These are phyloP conservation scores for Cantharellus anzutake DNA, from an alignment of 768 basidiomycete genomes.

Conservation along the genomic window DNA sequence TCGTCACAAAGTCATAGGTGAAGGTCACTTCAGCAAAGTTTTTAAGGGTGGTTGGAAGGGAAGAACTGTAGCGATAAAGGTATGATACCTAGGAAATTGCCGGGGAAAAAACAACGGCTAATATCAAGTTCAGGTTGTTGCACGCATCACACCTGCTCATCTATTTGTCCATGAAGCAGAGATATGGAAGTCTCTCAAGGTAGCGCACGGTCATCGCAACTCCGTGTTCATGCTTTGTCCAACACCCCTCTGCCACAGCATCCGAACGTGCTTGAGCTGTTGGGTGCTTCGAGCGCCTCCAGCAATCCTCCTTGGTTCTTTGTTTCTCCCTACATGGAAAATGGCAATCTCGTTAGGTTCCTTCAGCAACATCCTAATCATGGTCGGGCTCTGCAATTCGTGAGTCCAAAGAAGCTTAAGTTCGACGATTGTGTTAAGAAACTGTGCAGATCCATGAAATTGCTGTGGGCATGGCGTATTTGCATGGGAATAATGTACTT, in stretches of 20 bases:
- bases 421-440: background rate
- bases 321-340: constrained; percentile 51
- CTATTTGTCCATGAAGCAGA: constrained; percentile 52
- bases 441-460: constrained; percentile 4
- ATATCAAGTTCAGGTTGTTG: constrained; percentile 17
- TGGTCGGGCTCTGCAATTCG: background rate
- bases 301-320: constrained; percentile 62
- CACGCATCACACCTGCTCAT: constrained; percentile 35
- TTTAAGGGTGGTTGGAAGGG: constrained; percentile 59
- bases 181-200: constrained; percentile 44
- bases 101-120: background rate
- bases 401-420: background rate
- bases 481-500: constrained; percentile 5
- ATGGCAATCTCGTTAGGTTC: constrained; percentile 44
- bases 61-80: constrained; percentile 21
- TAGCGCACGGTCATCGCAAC: background rate
- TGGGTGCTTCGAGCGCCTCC: constrained; percentile 55
- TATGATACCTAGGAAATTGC: background rate
- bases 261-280: constrained; percentile 50
- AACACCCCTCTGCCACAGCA: constrained; percentile 19
- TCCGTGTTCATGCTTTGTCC: background rate
- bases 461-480: constrained; percentile 5
- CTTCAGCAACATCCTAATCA: constrained; percentile 20
- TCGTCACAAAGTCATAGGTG: constrained; percentile 44
- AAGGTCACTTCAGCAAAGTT: constrained; percentile 61